phyloP scores from a whole-genome alignment of 2,329 filamentous ascomycete genomes.

The Paecilomyces dactylethromorphus region DNA sequence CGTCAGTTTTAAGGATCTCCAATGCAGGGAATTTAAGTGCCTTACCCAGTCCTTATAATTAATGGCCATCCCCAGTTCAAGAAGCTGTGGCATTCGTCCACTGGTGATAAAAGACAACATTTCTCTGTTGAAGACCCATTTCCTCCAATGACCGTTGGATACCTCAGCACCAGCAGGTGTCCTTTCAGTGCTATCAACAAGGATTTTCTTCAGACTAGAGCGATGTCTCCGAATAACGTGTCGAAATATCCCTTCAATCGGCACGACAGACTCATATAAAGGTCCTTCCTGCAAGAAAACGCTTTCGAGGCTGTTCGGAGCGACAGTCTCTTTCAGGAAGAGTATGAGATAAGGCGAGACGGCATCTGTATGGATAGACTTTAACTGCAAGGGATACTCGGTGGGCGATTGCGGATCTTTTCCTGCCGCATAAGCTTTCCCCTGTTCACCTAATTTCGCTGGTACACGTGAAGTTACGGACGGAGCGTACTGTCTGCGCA shows the following conservation, averaged over 20 bases:
- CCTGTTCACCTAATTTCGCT: constrained; percentile 4
- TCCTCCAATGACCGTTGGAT: constrained; percentile 49
- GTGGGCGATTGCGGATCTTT: constrained; percentile 37
- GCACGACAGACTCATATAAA: constrained; percentile 51
- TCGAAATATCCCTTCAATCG: constrained; percentile 64
- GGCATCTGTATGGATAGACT: constrained; percentile 67
- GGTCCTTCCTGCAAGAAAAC: constrained; percentile 67
- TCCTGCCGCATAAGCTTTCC: background rate
- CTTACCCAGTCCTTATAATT: constrained; percentile 74
- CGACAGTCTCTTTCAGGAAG: constrained; percentile 71
- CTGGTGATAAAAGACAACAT: constrained; percentile 68
- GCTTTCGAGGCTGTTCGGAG: constrained; percentile 71
- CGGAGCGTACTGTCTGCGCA: constrained; percentile 57
- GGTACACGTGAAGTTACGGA: constrained; percentile 12
- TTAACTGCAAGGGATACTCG: constrained; percentile 61
- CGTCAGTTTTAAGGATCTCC: constrained; percentile 6
- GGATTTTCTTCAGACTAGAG: constrained; percentile 62
- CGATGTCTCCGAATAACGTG: constrained; percentile 65
- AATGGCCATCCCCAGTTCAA: constrained; percentile 65
- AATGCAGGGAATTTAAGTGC: constrained; percentile 4
- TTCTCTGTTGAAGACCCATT: constrained; percentile 66
- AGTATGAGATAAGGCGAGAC: constrained; percentile 62
- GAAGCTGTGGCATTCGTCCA: constrained; percentile 64
- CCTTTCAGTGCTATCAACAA: constrained; percentile 64
- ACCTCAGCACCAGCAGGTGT: constrained; percentile 33